These are phyloP conservation scores for Stevia rebaudiana DNA, from an alignment of 140 eudicot genomes.

Conservation along the genomic window DNA sequence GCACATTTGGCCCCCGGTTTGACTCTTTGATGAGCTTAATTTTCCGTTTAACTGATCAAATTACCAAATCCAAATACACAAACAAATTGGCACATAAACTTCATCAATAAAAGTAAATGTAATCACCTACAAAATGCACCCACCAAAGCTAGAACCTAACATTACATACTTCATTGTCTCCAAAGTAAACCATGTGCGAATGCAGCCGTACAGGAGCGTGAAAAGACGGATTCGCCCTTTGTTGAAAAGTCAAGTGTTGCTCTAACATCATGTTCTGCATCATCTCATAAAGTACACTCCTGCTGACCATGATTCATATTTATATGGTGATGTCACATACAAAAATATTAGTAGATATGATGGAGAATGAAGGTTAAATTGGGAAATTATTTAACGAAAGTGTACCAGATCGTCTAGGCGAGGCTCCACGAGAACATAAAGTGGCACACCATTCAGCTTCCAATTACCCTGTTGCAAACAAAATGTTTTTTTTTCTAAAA, in stretches of 20 bases:
- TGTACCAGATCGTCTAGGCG: conserved; percentile 45
- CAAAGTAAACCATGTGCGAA: conserved; percentile 1
- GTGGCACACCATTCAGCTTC: conserved; percentile 61
- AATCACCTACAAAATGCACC: conserved; percentile 33
- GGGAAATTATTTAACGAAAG: neutral
- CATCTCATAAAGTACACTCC: conserved; percentile 17
- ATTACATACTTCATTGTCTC: conserved; percentile 13
- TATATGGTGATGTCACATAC: neutral
- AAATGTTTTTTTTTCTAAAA: neutral
- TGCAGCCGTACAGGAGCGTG: neutral
- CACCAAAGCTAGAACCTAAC: conserved; percentile 27
- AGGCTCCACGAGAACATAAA: conserved; percentile 76
- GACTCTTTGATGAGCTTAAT: neutral
- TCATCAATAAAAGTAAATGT: conserved; percentile 27
- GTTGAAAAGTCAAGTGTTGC: neutral
- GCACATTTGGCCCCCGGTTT: neutral
- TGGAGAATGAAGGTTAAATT: neutral
- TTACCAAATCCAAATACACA: neutral
- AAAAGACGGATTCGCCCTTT: conserved; percentile 13
- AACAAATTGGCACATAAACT: conserved; percentile 18
- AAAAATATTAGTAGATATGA: neutral
- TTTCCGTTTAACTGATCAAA: neutral
- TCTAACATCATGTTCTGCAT: conserved; percentile 1
- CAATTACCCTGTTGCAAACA: conserved; percentile 43
- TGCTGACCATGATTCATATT: conserved; percentile 8